Evolutionary conservation across 495 filamentous ascomycete genomes (phyloP).

Genomic region (Penicillium pulvis): DNA sequence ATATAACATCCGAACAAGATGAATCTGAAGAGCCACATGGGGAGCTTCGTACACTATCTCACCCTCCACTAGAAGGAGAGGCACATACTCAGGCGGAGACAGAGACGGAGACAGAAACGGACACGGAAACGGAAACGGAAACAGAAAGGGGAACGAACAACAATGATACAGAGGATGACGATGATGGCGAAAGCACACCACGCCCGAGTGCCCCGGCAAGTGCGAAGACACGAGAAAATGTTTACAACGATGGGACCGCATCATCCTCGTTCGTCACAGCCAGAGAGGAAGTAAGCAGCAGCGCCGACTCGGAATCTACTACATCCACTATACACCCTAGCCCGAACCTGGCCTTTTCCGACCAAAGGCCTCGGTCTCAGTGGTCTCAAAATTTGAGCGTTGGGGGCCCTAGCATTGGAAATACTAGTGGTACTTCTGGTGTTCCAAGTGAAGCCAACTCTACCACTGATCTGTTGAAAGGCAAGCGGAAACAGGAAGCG

Average conservation of each 20-base stretch:
- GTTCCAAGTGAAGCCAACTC: constrained; percentile 40
- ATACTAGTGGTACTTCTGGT: constrained; percentile 24
- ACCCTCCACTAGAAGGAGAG: constrained; percentile 14
- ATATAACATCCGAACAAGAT: constrained; percentile 17
- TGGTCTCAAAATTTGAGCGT: constrained; percentile 21
- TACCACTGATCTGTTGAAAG: constrained; percentile 37
- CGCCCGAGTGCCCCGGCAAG: constrained; percentile 14
- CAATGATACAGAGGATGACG: constrained; percentile 12
- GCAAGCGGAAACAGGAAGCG: constrained; percentile 29
- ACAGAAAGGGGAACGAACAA: neutral
- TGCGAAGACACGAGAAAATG: constrained; percentile 1
- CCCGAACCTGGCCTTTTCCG: constrained; percentile 2
- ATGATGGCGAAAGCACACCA: constrained; percentile 17
- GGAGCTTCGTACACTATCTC: constrained; percentile 24
- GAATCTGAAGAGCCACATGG: constrained; percentile 19
- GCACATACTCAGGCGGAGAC: constrained; percentile 5
- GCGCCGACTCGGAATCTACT: constrained; percentile 16
- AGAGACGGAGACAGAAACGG: constrained; percentile 16
- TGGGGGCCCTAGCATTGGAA: constrained; percentile 20
- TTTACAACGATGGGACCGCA: constrained; percentile 18
- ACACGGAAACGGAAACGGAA: neutral
- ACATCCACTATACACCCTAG: constrained; percentile 22
- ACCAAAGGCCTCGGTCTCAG: constrained; percentile 13
- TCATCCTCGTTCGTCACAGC: constrained; percentile 39
- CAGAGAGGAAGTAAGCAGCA: constrained; percentile 25